phyloP scores from a whole-genome alignment of 805 yeast species.

The Maudiozyma bulderi region DNA sequence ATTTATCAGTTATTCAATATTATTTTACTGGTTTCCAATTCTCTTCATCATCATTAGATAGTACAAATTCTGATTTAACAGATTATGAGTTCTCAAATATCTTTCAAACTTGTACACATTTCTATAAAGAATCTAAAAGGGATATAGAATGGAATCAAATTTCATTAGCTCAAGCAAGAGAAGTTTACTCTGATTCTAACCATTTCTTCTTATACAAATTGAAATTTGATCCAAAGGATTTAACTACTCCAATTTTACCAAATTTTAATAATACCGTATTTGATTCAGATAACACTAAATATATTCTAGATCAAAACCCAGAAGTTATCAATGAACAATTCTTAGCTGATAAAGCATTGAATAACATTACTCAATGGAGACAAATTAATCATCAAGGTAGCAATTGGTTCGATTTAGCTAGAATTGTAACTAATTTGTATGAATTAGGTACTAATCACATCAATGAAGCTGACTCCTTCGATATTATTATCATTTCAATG shows the following conservation, averaged over 20 bases:
- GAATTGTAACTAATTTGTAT: conserved; percentile 2
- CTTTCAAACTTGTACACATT: conserved; percentile 22
- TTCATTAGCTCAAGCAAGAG: conserved; percentile 12
- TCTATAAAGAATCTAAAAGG: conserved; percentile 12
- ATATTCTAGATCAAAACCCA: conserved; percentile 18
- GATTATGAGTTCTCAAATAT: conserved; percentile 13
- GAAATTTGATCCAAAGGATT: conserved; percentile 17
- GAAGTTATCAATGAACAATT: conserved; percentile 13
- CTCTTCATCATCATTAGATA: conserved; percentile 15
- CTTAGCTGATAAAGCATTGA: conserved; percentile 5
- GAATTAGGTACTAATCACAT: conserved; percentile 34
- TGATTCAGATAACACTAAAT: conserved; percentile 16
- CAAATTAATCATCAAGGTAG: conserved; percentile 20
- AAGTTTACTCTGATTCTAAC: conserved; percentile 8
- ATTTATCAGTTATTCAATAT: conserved; percentile 63
- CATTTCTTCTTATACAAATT: conserved; percentile 26
- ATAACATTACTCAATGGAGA: conserved; percentile 51
- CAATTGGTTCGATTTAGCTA: conserved; percentile 2
- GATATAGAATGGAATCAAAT: conserved; percentile 15
- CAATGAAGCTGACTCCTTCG: conserved; percentile 74
- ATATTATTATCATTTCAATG: conserved; percentile 62
- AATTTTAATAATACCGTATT: conserved; percentile 25
- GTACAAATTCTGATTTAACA: conserved; percentile 6
- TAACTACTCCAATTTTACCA: conserved; percentile 9
- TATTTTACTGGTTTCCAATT: conserved; percentile 38